These are phyloP conservation scores for Candida verbasci DNA, from an alignment of 805 yeast genomes.

Conservation along the genomic window DNA sequence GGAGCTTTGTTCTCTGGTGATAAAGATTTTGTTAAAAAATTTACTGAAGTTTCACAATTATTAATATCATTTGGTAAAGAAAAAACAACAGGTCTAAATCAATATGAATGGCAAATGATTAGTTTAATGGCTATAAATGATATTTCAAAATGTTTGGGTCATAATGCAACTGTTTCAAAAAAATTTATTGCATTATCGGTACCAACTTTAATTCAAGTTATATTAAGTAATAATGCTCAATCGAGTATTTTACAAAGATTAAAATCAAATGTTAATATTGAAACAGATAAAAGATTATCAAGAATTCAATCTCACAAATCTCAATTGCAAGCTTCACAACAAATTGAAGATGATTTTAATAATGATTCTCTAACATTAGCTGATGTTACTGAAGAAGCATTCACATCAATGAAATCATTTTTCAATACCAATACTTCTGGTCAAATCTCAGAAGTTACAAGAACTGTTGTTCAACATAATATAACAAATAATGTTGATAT, in stretches of 20 bases:
- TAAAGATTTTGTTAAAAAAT: conserved; percentile 47
- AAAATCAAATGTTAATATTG: conserved; percentile 23
- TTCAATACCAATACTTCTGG: conserved; percentile 61
- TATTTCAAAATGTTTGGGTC: conserved; percentile 35
- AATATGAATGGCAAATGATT: conserved; percentile 43
- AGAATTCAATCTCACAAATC: conserved; percentile 23
- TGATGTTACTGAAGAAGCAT: conserved; percentile 44
- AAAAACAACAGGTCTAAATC: conserved; percentile 20
- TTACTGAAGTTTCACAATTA: conserved; percentile 27
- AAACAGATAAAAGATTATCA: conserved; percentile 20
- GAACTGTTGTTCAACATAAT: conserved; percentile 40
- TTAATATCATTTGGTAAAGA: conserved; percentile 16
- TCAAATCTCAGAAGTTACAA: conserved; percentile 57
- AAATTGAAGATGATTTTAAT: conserved; percentile 25
- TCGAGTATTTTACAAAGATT: conserved; percentile 19
- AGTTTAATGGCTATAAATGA: conserved; percentile 37
- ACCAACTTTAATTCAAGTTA: conserved; percentile 34
- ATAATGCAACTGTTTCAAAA: conserved; percentile 24
- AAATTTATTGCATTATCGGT: conserved; percentile 30
- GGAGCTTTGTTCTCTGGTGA: conserved; percentile 65
- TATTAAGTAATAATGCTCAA: conserved; percentile 18
- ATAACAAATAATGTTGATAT: conserved; percentile 27
- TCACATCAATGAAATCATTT: conserved; percentile 49
- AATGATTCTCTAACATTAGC: conserved; percentile 31
- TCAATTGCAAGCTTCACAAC: conserved; percentile 7